Percentiles rank a stretch among this genome's conserved stretches.
Conservation (phyloP, 1,284 basidiomycete genomes). For the Phellopilus nigrolimitatus region DNA sequence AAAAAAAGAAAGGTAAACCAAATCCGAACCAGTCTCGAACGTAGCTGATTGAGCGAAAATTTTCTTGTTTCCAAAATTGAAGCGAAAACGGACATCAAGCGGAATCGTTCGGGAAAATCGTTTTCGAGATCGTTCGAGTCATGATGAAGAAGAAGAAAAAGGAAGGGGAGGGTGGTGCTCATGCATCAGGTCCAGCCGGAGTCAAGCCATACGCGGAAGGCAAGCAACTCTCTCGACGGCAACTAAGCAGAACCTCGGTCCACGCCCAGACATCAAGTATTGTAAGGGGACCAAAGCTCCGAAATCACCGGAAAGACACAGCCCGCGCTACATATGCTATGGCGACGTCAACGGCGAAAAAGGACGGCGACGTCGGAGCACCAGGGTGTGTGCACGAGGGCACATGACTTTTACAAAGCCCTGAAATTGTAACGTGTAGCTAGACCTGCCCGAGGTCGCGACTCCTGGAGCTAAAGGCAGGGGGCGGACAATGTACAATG, state of each 20-base stretch:
- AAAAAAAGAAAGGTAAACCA: background rate
- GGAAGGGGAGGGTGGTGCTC: background rate
- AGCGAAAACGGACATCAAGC: background rate
- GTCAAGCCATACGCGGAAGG: background rate
- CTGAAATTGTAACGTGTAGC: background rate
- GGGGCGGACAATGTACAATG: background rate
- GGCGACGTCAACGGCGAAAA: background rate
- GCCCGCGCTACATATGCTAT: background rate
- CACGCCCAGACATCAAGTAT: background rate
- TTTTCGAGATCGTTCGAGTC: background rate
- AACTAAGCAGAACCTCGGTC: slow-evolving; percentile 2
- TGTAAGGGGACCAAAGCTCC: background rate
- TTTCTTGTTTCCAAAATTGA: background rate
- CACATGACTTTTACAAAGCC: background rate
- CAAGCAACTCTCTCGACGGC: background rate
- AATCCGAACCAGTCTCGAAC: background rate
- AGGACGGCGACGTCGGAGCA: background rate
- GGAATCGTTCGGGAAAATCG: background rate
- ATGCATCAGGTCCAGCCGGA: background rate
- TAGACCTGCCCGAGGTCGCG: background rate
- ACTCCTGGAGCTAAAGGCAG: background rate
- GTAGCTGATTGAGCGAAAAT: background rate
- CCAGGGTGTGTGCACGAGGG: background rate
- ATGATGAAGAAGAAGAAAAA: background rate
- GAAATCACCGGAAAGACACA: background rate